Conservation (phyloP, 192 early-diverging fungal species). For the Entrophospora sp. region DNA sequence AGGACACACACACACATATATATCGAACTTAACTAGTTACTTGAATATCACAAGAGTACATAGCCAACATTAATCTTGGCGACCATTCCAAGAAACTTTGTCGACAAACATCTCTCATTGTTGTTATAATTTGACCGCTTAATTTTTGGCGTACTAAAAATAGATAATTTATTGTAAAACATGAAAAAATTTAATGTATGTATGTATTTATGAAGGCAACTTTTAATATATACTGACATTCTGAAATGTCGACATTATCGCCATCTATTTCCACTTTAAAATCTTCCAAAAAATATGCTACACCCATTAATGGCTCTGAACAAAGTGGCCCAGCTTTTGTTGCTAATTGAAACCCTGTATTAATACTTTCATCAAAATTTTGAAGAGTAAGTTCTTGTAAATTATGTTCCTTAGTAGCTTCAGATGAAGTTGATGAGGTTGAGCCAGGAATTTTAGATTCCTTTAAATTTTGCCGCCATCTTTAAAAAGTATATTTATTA, state of each 20-base stretch:
- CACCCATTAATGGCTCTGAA: conserved; percentile 85
- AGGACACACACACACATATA: too few relatives aligned
- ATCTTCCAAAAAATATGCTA: conserved; percentile 66
- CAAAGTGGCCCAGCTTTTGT: conserved; percentile 86
- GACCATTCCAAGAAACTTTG: conserved; percentile 89
- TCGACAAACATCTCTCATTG: conserved; percentile 72
- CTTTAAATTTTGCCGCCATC: not conserved
- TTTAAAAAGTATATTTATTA: not conserved
- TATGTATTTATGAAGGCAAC: not conserved
- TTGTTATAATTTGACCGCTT: conserved; percentile 83
- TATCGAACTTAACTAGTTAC: too few relatives aligned
- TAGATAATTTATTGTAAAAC: not conserved
- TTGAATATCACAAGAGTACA: conserved; percentile 96
- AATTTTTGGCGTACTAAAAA: conserved; percentile 32
- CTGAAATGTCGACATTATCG: conserved; percentile 23
- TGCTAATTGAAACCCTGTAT: conserved; percentile 90
- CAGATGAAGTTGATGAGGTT: too few relatives aligned
- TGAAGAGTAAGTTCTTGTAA: conserved; percentile 4
- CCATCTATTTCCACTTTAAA: conserved; percentile 32
- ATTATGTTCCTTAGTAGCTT: not conserved
- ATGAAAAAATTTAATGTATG: not conserved
- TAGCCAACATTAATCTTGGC: conserved; percentile 88
- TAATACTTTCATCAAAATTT: conserved; percentile 72
- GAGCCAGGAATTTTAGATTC: not conserved
- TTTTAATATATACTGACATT: conserved; percentile 35